Evolutionary conservation across 768 basidiomycete genomes (phyloP).

Genomic region (Boletus reticuloceps): DNA sequence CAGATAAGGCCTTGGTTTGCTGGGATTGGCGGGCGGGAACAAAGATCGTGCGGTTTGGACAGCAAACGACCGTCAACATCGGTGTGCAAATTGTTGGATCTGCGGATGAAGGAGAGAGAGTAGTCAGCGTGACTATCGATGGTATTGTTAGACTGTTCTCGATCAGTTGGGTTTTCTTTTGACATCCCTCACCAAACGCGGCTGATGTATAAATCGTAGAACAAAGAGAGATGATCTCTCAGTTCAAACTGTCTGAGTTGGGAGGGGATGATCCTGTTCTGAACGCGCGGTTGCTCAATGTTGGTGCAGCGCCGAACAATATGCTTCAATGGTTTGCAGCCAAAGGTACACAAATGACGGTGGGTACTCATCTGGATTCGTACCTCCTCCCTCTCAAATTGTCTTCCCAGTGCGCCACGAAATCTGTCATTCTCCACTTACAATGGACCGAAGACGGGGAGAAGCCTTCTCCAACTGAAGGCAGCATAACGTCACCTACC

Average conservation of each 20-base stretch:
- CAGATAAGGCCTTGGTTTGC: conserved; percentile 72
- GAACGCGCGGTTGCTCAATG: conserved; percentile 66
- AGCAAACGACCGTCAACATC: conserved; percentile 89
- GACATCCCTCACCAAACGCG: not conserved
- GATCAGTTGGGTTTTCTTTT: conserved; percentile 58
- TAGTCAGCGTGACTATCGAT: conserved; percentile 91
- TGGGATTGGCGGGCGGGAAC: conserved; percentile 90
- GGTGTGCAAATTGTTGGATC: conserved; percentile 81
- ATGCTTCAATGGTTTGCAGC: conserved; percentile 96
- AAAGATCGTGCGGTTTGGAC: conserved; percentile 88
- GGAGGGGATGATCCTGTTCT: conserved; percentile 65
- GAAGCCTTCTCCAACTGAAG: conserved; percentile 14
- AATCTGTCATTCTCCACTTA: conserved; percentile 79
- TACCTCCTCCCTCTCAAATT: not conserved
- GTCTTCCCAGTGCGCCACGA: conserved; percentile 73
- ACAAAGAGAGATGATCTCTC: conserved; percentile 86
- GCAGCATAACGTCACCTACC: conserved; percentile 24
- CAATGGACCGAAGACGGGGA: conserved; percentile 78
- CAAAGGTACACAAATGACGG: conserved; percentile 88
- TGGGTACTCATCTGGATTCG: conserved; percentile 33
- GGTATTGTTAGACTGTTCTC: conserved; percentile 89
- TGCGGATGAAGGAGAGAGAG: conserved; percentile 66
- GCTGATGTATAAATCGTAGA: conserved; percentile 30
- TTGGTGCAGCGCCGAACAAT: conserved; percentile 80
- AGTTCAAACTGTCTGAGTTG: conserved; percentile 83